Evolutionary conservation across 2,329 filamentous ascomycete genomes (phyloP), one percentile per base, ranked within the genome.

Genomic region (Coniochaeta sp.): DNA sequence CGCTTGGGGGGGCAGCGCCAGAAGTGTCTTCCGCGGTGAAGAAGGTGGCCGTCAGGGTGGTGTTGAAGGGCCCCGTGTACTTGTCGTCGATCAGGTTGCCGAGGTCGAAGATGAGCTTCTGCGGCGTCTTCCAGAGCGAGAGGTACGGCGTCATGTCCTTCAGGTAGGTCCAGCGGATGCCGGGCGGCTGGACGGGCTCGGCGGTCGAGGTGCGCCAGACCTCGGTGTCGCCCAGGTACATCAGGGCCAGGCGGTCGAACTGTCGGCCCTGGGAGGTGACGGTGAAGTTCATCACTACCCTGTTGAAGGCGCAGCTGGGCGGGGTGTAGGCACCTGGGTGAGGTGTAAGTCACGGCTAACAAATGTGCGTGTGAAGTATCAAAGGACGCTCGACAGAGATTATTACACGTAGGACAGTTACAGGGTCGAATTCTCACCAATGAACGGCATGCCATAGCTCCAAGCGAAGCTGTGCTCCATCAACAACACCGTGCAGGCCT

Each of bases 131-230:
- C 83, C 90, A 92, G 14, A 95, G 75, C 4, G 83, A 78, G 17
- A 88, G 74, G 69, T 87, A 93, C 58, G 82, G 79, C 1, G 88
- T 89, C 84, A 92, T 86, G 69, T 96, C 90, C 72, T 93, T 95
- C 59, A 87, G 76, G 69, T 90, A 91, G 0, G 82, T 86, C 89
- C 89, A 93, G 52, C 81, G 75, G 63, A 95, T 92, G 7, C 90
- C 90, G 24, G 80, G 80, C 4, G 75, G 66, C 4, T 67, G 65
- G 0, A 85, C 90, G 1, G 91, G 90, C 74, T 96, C 89, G 4
- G 90, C 89, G 1, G 91, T 96, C 5, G 89, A 92, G 1, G 90
- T 93, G 26, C 90, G 81, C 79, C 89, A 95, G n/a, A 96, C 81
- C 70, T 96, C 90, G 10, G 83, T 85, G 70, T 93, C 89, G 44